These are phyloP conservation scores for Xylaria telfairii DNA, from an alignment of 495 filamentous ascomycete species.

Conservation along the genomic window DNA sequence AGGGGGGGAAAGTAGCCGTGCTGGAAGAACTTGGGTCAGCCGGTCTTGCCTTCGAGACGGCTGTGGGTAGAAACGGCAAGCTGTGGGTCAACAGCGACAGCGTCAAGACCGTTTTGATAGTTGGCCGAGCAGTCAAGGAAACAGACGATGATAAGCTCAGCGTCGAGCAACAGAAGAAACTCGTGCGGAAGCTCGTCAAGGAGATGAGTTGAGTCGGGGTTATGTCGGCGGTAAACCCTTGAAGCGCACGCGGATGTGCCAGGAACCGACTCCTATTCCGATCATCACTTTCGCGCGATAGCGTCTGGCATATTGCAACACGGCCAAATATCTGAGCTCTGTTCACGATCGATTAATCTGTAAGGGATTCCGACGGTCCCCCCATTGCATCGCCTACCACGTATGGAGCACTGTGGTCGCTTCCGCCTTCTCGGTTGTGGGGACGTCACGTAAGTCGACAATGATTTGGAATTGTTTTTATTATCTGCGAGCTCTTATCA, in stretches of 20 bases:
- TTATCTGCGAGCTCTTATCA: constrained; percentile 13
- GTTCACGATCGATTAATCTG: constrained; percentile 6
- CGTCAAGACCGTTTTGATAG: constrained; percentile 67
- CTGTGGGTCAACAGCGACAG: constrained; percentile 85
- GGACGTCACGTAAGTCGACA: constrained; percentile 21
- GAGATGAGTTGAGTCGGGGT: constrained; percentile 47
- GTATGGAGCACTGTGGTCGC: neutral
- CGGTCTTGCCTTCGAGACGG: constrained; percentile 84
- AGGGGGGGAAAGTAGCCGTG: constrained; percentile 72
- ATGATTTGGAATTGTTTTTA: constrained; percentile 23
- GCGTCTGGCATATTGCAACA: neutral
- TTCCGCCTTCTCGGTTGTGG: constrained; percentile 1
- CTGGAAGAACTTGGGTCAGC: constrained; percentile 84
- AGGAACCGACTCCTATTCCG: constrained; percentile 1
- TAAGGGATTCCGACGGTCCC: neutral
- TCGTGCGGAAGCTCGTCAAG: constrained; percentile 69
- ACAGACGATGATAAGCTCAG: constrained; percentile 73
- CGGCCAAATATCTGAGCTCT: constrained; percentile 1
- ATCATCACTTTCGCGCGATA: neutral
- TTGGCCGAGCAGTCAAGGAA: constrained; percentile 80
- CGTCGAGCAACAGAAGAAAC: constrained; percentile 77
- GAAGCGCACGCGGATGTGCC: neutral
- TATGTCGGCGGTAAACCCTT: constrained; percentile 15
- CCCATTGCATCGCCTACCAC: constrained; percentile 9
- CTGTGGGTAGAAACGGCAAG: constrained; percentile 91